Percentiles rank a stretch among this genome's conserved stretches.
Conservation (phyloP, 2,329 filamentous ascomycete species). For the Fusarium mexicanum region DNA sequence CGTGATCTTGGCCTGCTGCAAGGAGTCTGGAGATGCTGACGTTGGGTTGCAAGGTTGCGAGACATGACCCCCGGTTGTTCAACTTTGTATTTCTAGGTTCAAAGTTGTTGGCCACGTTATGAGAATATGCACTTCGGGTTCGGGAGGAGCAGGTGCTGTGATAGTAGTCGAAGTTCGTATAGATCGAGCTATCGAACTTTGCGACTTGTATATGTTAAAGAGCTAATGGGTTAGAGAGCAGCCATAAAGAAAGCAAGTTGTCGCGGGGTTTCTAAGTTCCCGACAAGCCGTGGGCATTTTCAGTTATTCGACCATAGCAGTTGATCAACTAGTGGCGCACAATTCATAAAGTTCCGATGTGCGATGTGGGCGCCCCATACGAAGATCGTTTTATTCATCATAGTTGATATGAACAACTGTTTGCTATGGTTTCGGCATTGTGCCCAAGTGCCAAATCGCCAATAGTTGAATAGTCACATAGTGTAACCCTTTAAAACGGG, state of each 20-base stretch:
- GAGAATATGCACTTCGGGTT: neutral
- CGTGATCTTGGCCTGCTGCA: slow-evolving; percentile 39
- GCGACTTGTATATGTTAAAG: neutral
- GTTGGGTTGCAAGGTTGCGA: slow-evolving; percentile 6
- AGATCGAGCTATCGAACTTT: slow-evolving; percentile 1
- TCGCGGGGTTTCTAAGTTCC: neutral
- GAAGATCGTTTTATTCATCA: neutral
- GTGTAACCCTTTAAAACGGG: neutral
- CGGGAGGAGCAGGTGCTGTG: neutral
- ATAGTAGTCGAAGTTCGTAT: neutral
- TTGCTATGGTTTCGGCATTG: neutral
- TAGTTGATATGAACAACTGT: neutral
- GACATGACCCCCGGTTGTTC: slow-evolving; percentile 11
- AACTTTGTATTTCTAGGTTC: neutral
- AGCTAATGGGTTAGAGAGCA: neutral
- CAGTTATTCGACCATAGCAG: neutral
- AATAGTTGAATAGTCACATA: neutral
- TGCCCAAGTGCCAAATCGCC: neutral
- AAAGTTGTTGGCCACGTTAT: neutral
- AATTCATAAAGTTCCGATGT: neutral
- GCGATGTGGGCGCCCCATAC: neutral
- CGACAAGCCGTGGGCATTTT: neutral
- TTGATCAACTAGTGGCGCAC: neutral
- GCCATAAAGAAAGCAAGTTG: neutral
- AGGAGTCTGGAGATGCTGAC: slow-evolving; percentile 15